Conservation (phyloP, 2,329 filamentous ascomycete species). For the Alternaria sp. region DNA sequence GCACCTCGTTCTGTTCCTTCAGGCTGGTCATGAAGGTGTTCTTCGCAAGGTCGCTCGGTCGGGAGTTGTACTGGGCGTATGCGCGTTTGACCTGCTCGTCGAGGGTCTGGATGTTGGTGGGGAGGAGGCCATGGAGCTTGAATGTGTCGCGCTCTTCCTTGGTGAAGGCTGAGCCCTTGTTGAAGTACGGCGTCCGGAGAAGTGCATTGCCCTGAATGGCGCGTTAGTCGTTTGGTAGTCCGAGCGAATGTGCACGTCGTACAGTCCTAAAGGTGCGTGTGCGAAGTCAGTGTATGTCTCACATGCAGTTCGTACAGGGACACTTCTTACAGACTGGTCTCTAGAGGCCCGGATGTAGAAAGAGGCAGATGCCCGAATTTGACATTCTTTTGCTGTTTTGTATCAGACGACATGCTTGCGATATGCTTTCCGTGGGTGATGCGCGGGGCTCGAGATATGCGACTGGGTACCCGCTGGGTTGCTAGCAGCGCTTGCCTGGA, state of each 20-base stretch:
- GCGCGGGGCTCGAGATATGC: background rate
- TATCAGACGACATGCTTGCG: constrained; percentile 21
- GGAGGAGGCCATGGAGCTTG: constrained; percentile 76
- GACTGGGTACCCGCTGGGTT: background rate
- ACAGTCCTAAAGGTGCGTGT: constrained; percentile 35
- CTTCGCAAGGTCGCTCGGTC: constrained; percentile 74
- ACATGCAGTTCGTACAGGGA: too few relatives aligned
- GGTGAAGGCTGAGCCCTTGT: constrained; percentile 85
- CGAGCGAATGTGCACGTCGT: background rate
- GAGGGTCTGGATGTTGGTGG: constrained; percentile 75
- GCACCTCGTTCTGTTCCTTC: constrained; percentile 84
- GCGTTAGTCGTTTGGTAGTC: background rate
- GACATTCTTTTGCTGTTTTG: constrained; percentile 35
- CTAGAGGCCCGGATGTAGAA: constrained; percentile 54
- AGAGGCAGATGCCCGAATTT: constrained; percentile 53
- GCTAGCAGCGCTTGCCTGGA: too few relatives aligned
- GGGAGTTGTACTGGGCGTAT: constrained; percentile 78
- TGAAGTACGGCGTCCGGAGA: constrained; percentile 74
- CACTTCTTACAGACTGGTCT: constrained; percentile 41
- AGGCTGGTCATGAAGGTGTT: constrained; percentile 88
- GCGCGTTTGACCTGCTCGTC: constrained; percentile 80
- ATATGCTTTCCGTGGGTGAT: background rate
- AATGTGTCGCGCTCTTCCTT: constrained; percentile 74
- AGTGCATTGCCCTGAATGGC: constrained; percentile 56
- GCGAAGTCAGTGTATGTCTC: too few relatives aligned